Percentiles rank a stretch among this genome's conserved stretches.
These are phyloP conservation scores for Leishmania martiniquensis DNA, from an alignment of 208 protist genomes.

Conservation along the genomic window DNA sequence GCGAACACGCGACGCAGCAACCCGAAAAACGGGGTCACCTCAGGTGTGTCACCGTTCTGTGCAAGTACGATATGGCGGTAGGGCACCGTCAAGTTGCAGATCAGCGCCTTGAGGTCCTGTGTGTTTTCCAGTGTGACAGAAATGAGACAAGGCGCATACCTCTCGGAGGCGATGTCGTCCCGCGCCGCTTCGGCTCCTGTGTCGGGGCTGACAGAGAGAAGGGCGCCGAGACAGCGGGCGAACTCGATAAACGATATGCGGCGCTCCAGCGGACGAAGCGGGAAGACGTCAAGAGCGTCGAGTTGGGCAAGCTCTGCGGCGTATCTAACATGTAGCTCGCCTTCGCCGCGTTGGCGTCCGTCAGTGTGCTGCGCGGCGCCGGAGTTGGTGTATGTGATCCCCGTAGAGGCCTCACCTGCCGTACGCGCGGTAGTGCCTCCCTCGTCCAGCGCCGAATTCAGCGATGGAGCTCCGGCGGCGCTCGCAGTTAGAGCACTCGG, in stretches of 20 bases:
- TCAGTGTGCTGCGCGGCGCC: not conserved
- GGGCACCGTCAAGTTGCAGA: slow-evolving; percentile 35
- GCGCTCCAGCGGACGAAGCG: slow-evolving; percentile 18
- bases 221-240: slow-evolving; percentile 18
- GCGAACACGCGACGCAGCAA: slow-evolving; percentile 38
- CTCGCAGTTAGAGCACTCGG: not conserved
- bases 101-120: slow-evolving; percentile 38
- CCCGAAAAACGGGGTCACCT: slow-evolving; percentile 34
- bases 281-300: slow-evolving; percentile 22
- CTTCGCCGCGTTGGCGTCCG: not conserved
- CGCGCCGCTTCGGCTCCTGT: slow-evolving; percentile 17
- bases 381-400: not conserved
- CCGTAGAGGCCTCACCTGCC: not conserved
- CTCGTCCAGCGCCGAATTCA: not conserved
- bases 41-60: slow-evolving; percentile 29
- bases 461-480: not conserved
- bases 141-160: slow-evolving; percentile 23
- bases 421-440: not conserved
- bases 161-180: not conserved
- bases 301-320: slow-evolving; percentile 4
- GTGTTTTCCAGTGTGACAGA: slow-evolving; percentile 26
- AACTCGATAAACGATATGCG: slow-evolving; percentile 33
- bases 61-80: slow-evolving; percentile 36
- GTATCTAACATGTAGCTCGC: slow-evolving; percentile 9
- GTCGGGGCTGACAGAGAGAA: slow-evolving; percentile 26